Percentiles rank a stretch among this genome's conserved stretches.
Conservation (phyloP, 768 basidiomycete species). For the Tricholoma sp. region DNA sequence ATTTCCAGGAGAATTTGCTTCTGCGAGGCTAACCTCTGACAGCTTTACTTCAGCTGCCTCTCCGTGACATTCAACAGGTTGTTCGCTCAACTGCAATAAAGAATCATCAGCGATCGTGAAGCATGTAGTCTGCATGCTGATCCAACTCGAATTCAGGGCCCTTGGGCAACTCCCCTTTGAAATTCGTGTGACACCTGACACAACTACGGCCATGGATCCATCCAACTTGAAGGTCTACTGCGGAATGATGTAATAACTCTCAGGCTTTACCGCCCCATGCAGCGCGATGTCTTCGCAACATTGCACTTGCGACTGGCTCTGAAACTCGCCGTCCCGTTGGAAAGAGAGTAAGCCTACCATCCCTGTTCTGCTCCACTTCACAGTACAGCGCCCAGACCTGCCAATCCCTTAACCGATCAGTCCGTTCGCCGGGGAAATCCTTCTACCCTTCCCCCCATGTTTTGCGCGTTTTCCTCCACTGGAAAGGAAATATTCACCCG, state of each 20-base stretch:
- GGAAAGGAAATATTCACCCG: background rate
- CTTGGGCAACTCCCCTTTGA: background rate
- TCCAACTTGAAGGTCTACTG: background rate
- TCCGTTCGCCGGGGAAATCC: background rate
- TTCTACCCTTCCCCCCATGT: constrained; percentile 1
- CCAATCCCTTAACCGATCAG: background rate
- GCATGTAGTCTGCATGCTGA: constrained; percentile 1
- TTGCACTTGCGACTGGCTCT: background rate
- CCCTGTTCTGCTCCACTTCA: background rate
- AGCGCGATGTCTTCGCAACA: background rate
- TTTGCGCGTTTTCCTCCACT: constrained; percentile 1
- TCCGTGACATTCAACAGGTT: background rate
- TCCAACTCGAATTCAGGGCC: background rate
- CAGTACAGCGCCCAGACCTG: background rate
- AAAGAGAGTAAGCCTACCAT: background rate
- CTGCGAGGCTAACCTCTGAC: background rate
- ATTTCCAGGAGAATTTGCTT: background rate
- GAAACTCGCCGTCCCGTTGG: background rate
- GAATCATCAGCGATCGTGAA: background rate
- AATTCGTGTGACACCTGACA: background rate
- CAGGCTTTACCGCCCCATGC: background rate
- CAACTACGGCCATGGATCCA: background rate
- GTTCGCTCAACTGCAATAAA: background rate
- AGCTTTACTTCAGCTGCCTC: background rate
- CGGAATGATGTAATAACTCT: background rate